Evolutionary conservation across 2,329 filamentous ascomycete species (phyloP), one percentile per base, ranked within the genome.

Genomic region (Ciborinia camelliae): DNA sequence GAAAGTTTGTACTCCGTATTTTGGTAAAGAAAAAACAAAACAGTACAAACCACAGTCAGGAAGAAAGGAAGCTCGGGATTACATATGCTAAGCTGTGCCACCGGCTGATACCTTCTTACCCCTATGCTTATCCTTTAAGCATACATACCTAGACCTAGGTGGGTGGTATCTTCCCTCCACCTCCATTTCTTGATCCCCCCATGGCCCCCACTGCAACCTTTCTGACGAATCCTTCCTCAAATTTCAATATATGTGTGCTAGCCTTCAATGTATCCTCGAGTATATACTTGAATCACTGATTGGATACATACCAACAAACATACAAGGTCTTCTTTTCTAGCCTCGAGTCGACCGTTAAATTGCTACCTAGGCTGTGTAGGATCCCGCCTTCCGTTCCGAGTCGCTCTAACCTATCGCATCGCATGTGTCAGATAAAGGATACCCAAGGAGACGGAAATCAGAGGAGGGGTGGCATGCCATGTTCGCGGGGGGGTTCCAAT

Each of bases 281-380:
- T 45, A 45, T 28, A 45, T 7, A 47, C 12, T 23, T 47, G 55
- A 37, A 47, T 4, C 14, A 35, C 14, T 20, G 28, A 47, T 58
- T 58, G 54, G 39, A 55, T 41, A 55, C 10, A 39, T 20, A 10
- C 39, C 39, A 55, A 55, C 9, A n/a, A 55, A 55, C 14, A 45
- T 23, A 32, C 54, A 57, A 32, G 54, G 39, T 45, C 26, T n/a
- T 23, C 15, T 32, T 32, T 32, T 45, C 39, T 47, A 47, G 26
- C 41, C 39, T 58, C 15, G 14, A 35, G 28, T 47, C 18, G 20
- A 47, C 41, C 41, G 14, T 58, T 58, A 23, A 23, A n/a, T n/a
- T n/a, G n/a, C 41, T 47, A 23, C 41, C 41, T 45, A 35, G 41
- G 30, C 15, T 58, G 18, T 30, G 41, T 45, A 9, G 28, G 35